Evolutionary conservation across 2,329 filamentous ascomycete genomes (phyloP).

Genomic region (Bimuria novae-zelandiae): DNA sequence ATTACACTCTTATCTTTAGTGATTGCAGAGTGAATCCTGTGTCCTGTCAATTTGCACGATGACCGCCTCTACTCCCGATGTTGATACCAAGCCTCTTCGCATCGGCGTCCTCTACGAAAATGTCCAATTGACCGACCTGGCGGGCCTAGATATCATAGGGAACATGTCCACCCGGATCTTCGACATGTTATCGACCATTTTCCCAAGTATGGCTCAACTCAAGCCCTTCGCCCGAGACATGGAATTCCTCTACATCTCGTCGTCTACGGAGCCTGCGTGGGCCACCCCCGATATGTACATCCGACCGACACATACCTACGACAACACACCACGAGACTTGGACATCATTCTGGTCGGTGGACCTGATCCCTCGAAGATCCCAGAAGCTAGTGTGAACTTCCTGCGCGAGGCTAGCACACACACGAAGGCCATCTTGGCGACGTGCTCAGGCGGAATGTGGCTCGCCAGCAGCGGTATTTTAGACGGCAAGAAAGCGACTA

Average conservation of each 20-base stretch:
- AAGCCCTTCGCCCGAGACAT: slow-evolving; percentile 33
- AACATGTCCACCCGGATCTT: slow-evolving; percentile 40
- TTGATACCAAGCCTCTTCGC: slow-evolving; percentile 36
- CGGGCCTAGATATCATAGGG: slow-evolving; percentile 48
- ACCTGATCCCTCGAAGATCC: slow-evolving; percentile 35
- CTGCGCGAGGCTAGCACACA: slow-evolving; percentile 43
- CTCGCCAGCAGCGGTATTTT: slow-evolving; percentile 44
- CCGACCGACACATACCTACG: slow-evolving; percentile 20
- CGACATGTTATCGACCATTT: slow-evolving; percentile 19
- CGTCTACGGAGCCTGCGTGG: slow-evolving; percentile 37
- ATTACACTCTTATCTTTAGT: not conserved
- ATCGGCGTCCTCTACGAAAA: slow-evolving; percentile 48
- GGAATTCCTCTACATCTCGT: slow-evolving; percentile 47
- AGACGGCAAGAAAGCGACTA: slow-evolving; percentile 47
- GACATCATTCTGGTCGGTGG: slow-evolving; percentile 50
- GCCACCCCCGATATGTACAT: slow-evolving; percentile 41
- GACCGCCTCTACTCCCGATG: not conserved
- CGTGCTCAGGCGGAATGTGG: slow-evolving; percentile 49
- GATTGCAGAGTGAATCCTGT: not conserved
- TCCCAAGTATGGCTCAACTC: slow-evolving; percentile 19
- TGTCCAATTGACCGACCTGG: slow-evolving; percentile 48
- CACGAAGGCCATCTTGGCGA: slow-evolving; percentile 46
- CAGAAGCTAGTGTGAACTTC: slow-evolving; percentile 42
- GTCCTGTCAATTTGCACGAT: not conserved
- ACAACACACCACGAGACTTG: slow-evolving; percentile 48